A percentile compares a stretch with the other conserved stretches of the same genome.
These are phyloP conservation scores for Chaetomium cochliodes DNA, from an alignment of 495 filamentous ascomycete species.

Conservation along the genomic window DNA sequence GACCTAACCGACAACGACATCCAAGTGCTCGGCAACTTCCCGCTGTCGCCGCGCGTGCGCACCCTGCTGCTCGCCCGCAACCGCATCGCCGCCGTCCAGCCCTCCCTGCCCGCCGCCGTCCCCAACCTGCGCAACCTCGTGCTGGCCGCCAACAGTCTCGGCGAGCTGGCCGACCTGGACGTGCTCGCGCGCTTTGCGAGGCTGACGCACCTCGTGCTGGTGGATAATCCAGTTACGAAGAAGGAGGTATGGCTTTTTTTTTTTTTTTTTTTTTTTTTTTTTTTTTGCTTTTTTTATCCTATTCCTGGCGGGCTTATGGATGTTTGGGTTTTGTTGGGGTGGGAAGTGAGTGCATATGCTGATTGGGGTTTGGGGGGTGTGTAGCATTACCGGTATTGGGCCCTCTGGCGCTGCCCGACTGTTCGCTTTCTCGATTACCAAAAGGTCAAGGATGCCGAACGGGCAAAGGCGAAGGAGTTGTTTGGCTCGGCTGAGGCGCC, in stretches of 20 bases:
- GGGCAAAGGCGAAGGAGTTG: conserved; percentile 67
- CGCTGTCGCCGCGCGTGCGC: conserved; percentile 80
- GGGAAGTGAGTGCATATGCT: not conserved
- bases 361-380: not conserved
- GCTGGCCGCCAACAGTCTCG: conserved; percentile 71
- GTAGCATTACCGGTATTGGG: conserved; percentile 88
- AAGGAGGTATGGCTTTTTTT: conserved; percentile 71
- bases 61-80: conserved; percentile 90
- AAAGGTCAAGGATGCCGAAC: conserved; percentile 85
- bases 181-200: conserved; percentile 64
- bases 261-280: no score
- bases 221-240: conserved; percentile 85
- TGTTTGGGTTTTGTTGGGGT: not conserved
- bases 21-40: conserved; percentile 83
- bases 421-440: conserved; percentile 92
- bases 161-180: conserved; percentile 84
- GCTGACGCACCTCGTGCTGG: conserved; percentile 75
- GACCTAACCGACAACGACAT: conserved; percentile 99
- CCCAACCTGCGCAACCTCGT: conserved; percentile 77
- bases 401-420: conserved; percentile 79
- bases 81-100: conserved; percentile 76
- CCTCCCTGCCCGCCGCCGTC: conserved; percentile 65
- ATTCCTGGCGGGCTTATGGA: no score
- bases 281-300: no score
- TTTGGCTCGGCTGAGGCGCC: conserved; percentile 78